Evolutionary conservation across 163 green algal genomes (phyloP).

Genomic region (Volvox carteri): DNA sequence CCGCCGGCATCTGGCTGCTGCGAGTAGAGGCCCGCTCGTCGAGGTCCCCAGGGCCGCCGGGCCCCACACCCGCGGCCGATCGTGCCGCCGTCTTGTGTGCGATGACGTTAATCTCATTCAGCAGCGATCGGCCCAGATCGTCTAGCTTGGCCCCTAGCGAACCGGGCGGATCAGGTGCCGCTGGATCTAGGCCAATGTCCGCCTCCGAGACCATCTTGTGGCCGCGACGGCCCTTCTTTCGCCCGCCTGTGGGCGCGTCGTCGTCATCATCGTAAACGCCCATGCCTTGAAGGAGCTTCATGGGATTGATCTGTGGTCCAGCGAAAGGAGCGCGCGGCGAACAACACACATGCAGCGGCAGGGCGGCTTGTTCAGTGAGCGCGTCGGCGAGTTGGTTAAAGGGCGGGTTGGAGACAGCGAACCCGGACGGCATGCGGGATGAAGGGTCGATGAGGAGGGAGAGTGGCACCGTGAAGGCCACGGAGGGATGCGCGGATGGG

Average conservation of each 20-base stretch:
- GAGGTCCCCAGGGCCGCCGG: not conserved
- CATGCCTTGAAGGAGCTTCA: slow-evolving; percentile 71
- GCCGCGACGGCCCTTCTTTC: slow-evolving; percentile 41
- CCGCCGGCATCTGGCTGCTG: slow-evolving; percentile 27
- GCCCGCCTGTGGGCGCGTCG: slow-evolving; percentile 23
- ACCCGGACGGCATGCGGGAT: too few species aligned
- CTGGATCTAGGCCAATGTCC: slow-evolving; percentile 13
- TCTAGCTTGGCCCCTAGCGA: slow-evolving; percentile 65
- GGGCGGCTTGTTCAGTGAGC: too few species aligned
- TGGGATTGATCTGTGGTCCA: slow-evolving; percentile 64
- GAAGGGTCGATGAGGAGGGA: too few species aligned
- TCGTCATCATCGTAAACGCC: slow-evolving; percentile 68
- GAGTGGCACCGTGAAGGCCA: too few species aligned
- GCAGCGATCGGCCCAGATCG: slow-evolving; percentile 60
- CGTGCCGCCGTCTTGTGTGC: slow-evolving; percentile 25
- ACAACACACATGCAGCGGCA: too few species aligned
- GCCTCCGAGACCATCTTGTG: slow-evolving; percentile 8
- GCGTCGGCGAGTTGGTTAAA: too few species aligned
- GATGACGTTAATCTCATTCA: slow-evolving; percentile 53
- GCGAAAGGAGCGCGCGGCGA: too few species aligned
- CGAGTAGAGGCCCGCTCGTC: slow-evolving; percentile 19
- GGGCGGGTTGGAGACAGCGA: too few species aligned
- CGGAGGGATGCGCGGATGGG: too few species aligned
- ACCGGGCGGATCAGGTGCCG: slow-evolving; percentile 47
- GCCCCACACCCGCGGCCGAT: not conserved